These are phyloP conservation scores for Erysimum cheiri DNA, from an alignment of 441 rosid genomes.

Conservation along the genomic window DNA sequence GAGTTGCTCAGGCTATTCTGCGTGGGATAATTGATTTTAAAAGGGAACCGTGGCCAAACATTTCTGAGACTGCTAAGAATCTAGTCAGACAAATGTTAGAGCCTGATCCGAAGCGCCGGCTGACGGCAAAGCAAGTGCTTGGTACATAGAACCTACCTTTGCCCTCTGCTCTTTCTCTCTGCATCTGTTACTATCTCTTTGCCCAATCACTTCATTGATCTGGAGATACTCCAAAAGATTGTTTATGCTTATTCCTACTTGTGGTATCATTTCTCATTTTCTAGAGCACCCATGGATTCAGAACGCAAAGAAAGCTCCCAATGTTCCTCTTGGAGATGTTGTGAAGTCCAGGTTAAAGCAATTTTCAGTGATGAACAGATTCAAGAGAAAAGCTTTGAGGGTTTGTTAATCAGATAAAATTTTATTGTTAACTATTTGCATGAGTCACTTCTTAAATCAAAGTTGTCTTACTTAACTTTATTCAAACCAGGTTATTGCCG, in stretches of 20 bases:
- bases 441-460: slow-evolving; percentile 18
- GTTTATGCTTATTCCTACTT: slow-evolving; percentile 27
- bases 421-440: slow-evolving; percentile 17
- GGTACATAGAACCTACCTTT: slow-evolving; percentile 54
- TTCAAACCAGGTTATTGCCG: slow-evolving; percentile 83
- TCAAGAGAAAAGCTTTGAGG: slow-evolving; percentile 98
- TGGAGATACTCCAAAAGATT: neutral
- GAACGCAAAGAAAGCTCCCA: slow-evolving; percentile 96
- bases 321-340: slow-evolving; percentile 97
- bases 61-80: slow-evolving; percentile 91
- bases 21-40: slow-evolving; percentile 95
- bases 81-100: slow-evolving; percentile 95
- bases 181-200: slow-evolving; percentile 7
- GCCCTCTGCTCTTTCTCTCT: slow-evolving; percentile 12
- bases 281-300: slow-evolving; percentile 98
- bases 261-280: slow-evolving; percentile 36
- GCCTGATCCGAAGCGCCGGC: slow-evolving; percentile 92
- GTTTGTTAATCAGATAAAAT: slow-evolving; percentile 53
- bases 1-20: slow-evolving; percentile 98
- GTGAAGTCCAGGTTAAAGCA: slow-evolving; percentile 96
- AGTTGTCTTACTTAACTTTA: slow-evolving; percentile 32
- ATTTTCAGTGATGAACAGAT: slow-evolving; percentile 99
- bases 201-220: slow-evolving; percentile 20
- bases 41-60: slow-evolving; percentile 98
- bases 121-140: slow-evolving; percentile 94